These are phyloP conservation scores for Cyberlindnera meyerae DNA, from an alignment of 805 yeast genomes.

Conservation along the genomic window DNA sequence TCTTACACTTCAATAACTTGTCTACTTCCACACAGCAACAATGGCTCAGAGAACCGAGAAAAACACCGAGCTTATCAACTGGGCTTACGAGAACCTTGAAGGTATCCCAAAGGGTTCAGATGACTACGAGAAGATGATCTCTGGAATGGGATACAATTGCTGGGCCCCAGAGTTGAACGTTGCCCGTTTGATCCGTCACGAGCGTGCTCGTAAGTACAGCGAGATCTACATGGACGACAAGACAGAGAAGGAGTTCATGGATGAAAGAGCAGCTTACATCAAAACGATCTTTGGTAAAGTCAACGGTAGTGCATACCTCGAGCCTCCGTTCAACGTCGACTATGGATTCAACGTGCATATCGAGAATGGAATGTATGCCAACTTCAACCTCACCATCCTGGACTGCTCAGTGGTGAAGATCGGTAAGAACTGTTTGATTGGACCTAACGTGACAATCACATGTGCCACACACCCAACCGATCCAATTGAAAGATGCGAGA, in stretches of 20 bases:
- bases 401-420: slow-evolving; percentile 58
- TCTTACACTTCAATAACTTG: background rate
- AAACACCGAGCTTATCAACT: slow-evolving; percentile 19
- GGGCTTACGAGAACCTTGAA: slow-evolving; percentile 19
- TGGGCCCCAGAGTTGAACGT: slow-evolving; percentile 24
- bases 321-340: slow-evolving; percentile 59
- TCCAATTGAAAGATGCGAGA: slow-evolving; percentile 35
- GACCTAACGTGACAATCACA: slow-evolving; percentile 55
- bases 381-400: slow-evolving; percentile 48
- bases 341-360: slow-evolving; percentile 58
- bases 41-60: slow-evolving; percentile 27
- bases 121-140: slow-evolving; percentile 54
- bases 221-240: slow-evolving; percentile 25
- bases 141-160: slow-evolving; percentile 41
- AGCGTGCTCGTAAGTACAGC: slow-evolving; percentile 25
- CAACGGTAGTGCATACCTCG: slow-evolving; percentile 34
- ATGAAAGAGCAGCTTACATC: slow-evolving; percentile 36
- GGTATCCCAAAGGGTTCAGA: slow-evolving; percentile 23
- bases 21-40: background rate
- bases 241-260: slow-evolving; percentile 25
- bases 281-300: slow-evolving; percentile 44
- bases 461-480: slow-evolving; percentile 66
- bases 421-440: slow-evolving; percentile 56
- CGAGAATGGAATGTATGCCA: slow-evolving; percentile 57
- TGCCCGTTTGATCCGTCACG: slow-evolving; percentile 26